These are phyloP conservation scores for Brassica rapa DNA, from an alignment of 345 rosid genomes.

Conservation along the genomic window DNA sequence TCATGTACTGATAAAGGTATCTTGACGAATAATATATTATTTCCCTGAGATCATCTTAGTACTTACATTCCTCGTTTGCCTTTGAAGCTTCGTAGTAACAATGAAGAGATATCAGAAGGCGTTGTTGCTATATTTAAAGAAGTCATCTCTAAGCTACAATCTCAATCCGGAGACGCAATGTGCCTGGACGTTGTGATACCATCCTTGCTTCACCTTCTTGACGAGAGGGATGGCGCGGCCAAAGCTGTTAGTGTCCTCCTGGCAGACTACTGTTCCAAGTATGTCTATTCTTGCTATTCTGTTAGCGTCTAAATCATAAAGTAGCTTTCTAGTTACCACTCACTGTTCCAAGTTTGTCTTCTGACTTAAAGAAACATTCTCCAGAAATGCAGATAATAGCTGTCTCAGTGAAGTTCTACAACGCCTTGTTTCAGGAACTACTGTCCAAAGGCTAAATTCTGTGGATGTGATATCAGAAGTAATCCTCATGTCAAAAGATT, in stretches of 20 bases:
- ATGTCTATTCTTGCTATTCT: slow-evolving; percentile 34
- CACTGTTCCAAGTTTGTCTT: not conserved
- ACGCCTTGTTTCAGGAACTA: slow-evolving; percentile 66
- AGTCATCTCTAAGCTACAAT: slow-evolving; percentile 55
- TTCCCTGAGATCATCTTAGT: slow-evolving; percentile 10
- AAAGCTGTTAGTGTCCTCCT: slow-evolving; percentile 69
- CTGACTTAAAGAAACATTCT: slow-evolving; percentile 44
- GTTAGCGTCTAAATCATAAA: not conserved
- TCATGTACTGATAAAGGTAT: not conserved
- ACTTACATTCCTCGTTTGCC: slow-evolving; percentile 30
- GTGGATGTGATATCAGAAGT: slow-evolving; percentile 76
- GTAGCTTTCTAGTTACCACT: not conserved
- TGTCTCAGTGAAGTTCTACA: slow-evolving; percentile 71
- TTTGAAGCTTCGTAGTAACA: slow-evolving; percentile 66
- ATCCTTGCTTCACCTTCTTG: slow-evolving; percentile 71
- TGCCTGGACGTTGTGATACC: slow-evolving; percentile 60
- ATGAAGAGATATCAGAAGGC: slow-evolving; percentile 67
- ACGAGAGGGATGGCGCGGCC: slow-evolving; percentile 82
- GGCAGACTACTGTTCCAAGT: slow-evolving; percentile 80
- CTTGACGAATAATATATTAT: not conserved
- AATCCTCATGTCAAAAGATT: slow-evolving; percentile 46
- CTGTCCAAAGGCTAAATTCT: slow-evolving; percentile 68
- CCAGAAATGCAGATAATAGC: slow-evolving; percentile 55
- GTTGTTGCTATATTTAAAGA: slow-evolving; percentile 68
- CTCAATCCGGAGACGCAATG: slow-evolving; percentile 52